Conservation (phyloP, 2,329 filamentous ascomycete species). For the Coleophoma cylindrospora region DNA sequence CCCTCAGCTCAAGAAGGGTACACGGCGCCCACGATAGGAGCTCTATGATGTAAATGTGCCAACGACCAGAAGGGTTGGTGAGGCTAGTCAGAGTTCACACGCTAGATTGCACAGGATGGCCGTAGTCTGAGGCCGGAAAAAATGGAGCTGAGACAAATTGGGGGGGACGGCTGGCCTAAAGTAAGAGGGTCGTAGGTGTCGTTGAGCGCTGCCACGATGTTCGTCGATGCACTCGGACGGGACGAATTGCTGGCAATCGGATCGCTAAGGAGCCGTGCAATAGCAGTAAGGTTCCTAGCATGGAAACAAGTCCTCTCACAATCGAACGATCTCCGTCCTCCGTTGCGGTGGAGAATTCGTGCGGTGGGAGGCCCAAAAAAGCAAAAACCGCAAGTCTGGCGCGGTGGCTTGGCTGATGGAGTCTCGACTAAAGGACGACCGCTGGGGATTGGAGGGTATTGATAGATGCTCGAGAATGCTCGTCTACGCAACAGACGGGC, state of each 20-base stretch:
- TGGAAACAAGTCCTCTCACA: not conserved
- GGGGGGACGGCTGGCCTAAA: not conserved
- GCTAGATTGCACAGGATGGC: too few species aligned
- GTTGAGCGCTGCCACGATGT: not conserved
- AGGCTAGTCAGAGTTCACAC: too few species aligned
- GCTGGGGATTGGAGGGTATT: not conserved
- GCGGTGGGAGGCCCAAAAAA: not conserved
- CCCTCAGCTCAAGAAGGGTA: constrained; percentile 20
- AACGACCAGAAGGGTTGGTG: too few species aligned
- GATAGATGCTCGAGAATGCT: not conserved
- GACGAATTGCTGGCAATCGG: not conserved
- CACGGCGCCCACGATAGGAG: constrained; percentile 1
- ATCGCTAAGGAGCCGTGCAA: constrained; percentile 1
- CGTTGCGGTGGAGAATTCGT: too few species aligned
- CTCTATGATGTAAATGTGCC: too few species aligned
- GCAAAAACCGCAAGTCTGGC: not conserved
- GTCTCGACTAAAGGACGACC: too few species aligned
- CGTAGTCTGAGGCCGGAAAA: too few species aligned
- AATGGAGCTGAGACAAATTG: not conserved
- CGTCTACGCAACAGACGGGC: not conserved
- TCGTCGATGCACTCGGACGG: not conserved
- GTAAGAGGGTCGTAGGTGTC: not conserved
- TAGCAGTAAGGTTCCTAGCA: not conserved
- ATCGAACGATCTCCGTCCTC: too few species aligned
- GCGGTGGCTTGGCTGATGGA: not conserved